Percentiles rank a stretch among this genome's conserved stretches.
Conservation (phyloP, 1,139 yeast genomes). For the Pichia terricola region DNA sequence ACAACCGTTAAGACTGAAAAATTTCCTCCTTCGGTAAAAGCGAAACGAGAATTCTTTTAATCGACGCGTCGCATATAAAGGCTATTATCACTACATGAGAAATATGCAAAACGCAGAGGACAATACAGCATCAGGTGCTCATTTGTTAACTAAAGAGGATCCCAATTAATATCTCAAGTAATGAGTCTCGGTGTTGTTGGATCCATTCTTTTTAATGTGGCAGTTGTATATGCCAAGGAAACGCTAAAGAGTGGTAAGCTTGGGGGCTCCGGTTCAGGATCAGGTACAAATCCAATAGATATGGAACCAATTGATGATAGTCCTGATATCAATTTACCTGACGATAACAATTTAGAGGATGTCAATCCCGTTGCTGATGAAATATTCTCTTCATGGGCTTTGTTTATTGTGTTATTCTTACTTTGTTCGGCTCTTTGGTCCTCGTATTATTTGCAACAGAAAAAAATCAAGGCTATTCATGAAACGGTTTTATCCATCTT, state of each 20-base stretch:
- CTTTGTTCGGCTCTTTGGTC: constrained; percentile 91
- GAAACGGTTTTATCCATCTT: constrained; percentile 94
- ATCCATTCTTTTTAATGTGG: not conserved
- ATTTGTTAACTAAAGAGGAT: too few relatives aligned
- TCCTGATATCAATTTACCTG: constrained; percentile 44
- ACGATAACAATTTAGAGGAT: constrained; percentile 48
- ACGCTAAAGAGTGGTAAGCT: not conserved
- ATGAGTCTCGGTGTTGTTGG: not conserved
- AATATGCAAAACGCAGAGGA: too few relatives aligned
- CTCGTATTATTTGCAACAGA: constrained; percentile 83
- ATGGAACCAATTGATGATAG: constrained; percentile 32
- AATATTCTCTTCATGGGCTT: constrained; percentile 94
- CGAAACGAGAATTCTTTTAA: too few relatives aligned
- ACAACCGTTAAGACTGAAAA: too few relatives aligned
- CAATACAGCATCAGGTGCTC: too few relatives aligned
- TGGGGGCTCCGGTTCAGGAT: not conserved
- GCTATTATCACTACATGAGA: too few relatives aligned
- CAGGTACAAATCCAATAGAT: constrained; percentile 6
- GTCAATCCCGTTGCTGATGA: constrained; percentile 94
- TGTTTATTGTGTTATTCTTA: constrained; percentile 73
- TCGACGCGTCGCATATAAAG: too few relatives aligned
- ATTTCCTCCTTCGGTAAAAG: too few relatives aligned
- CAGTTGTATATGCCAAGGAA: constrained; percentile 5
- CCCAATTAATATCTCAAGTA: too few relatives aligned
- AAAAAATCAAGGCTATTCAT: constrained; percentile 87